A percentile compares a stretch with the other conserved stretches of the same genome.
Evolutionary conservation across 2,329 filamentous ascomycete genomes (phyloP).

Genomic region (Verticillium nubilum): DNA sequence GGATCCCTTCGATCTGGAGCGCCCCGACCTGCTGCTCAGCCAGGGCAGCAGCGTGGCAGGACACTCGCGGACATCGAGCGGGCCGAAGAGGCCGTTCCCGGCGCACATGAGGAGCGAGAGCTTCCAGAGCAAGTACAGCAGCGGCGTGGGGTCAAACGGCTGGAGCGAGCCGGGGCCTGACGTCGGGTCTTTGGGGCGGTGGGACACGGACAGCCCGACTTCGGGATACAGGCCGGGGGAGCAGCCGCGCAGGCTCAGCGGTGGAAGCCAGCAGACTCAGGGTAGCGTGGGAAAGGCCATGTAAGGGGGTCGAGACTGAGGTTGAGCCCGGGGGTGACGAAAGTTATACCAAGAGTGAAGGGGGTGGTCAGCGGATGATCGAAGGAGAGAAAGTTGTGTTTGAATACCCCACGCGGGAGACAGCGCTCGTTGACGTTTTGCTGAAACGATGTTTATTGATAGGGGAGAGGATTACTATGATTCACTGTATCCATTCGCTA

Average conservation of each 20-base stretch:
- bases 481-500: not conserved
- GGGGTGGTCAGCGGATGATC: not conserved
- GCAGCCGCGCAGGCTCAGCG: constrained; percentile 6
- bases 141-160: constrained; percentile 39
- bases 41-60: constrained; percentile 19
- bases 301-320: too few species aligned
- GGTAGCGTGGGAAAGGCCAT: constrained; percentile 12
- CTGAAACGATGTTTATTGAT: not conserved
- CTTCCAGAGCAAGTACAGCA: constrained; percentile 42
- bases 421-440: not conserved
- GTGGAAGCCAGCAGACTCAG: constrained; percentile 7
- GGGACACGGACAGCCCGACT: constrained; percentile 19
- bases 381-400: not conserved
- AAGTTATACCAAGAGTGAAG: too few species aligned
- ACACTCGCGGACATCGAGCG: constrained; percentile 7
- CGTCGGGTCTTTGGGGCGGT: constrained; percentile 33
- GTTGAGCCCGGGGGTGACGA: too few species aligned
- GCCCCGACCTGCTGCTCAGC: constrained; percentile 37
- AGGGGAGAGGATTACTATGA: not conserved
- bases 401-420: not conserved
- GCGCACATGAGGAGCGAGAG: constrained; percentile 32
- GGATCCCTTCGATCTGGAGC: constrained; percentile 61
- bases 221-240: constrained; percentile 10
- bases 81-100: constrained; percentile 17
- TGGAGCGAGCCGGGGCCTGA: constrained; percentile 53